Evolutionary conservation across 1,284 basidiomycete genomes (phyloP), one percentile per base, ranked within the genome.

Genomic region (Trametes pubescens): DNA sequence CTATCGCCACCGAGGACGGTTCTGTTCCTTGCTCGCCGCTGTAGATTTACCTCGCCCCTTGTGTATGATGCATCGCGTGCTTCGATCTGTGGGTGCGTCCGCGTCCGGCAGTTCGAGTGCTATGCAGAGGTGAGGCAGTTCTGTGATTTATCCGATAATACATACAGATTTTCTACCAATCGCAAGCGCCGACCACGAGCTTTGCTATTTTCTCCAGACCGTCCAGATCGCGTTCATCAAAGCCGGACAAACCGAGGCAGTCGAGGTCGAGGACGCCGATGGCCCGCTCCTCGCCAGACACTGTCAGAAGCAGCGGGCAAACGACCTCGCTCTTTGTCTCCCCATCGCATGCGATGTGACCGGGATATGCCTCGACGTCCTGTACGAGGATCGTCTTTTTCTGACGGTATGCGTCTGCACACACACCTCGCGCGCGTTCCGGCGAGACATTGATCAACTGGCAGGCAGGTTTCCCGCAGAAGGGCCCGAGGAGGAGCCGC

Each of bases 261-360:
- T 96, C 95, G 51, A 96, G 79, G 79, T 96, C 94, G 51, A 96
- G 78, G 13, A 96, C 93, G 11, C 94, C 94, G 43, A 95, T 75
- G 2, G 81, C 80, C 26, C 52, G 59, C 49, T 64, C 76, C 24
- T 70, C 72, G 44, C 74, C 77, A 57, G 73, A 63, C 35, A 69
- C 74, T 44, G 62, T 66, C 22, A 84, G 68, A 49, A 91, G 75
- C 34, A 97, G 80, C 4, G 95, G 94, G 62, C 90, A 81, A 10
- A 96, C 94, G 57, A 96, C 87, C 75, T 96, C 95, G 71, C 93
- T 94, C 71, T 90, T 90, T 2, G 94, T 95, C 60, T 89, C 86
- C 18, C 88, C 91, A 71, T 96, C 94, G 72, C 95, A 96, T 4
- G 93, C 93, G 66, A 96, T 95, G 74, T 97, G 95, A 0, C 94